Conservation (phyloP, 1,139 yeast species). For the Taiozyma sp. region DNA sequence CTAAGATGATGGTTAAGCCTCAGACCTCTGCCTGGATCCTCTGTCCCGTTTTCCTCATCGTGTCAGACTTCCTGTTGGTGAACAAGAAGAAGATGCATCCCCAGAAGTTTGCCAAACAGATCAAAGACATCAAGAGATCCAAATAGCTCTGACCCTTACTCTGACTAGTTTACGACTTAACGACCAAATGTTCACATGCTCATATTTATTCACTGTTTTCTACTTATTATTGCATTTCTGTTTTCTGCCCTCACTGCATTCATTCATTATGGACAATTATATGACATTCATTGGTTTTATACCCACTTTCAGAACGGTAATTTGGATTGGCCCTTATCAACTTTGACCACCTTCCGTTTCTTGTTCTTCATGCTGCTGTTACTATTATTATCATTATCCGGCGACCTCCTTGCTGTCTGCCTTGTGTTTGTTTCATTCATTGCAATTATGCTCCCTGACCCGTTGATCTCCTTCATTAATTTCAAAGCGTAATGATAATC, state of each 20-base stretch:
- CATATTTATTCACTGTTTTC: neutral
- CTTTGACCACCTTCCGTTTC: conserved; percentile 8
- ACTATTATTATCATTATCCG: conserved; percentile 1
- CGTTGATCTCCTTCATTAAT: conserved; percentile 24
- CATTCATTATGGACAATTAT: neutral
- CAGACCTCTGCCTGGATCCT: conserved; percentile 16
- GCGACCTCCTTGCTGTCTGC: conserved; percentile 1
- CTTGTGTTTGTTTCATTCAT: conserved; percentile 5
- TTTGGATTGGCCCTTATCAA: conserved; percentile 19
- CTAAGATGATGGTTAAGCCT: neutral
- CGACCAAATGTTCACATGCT: neutral
- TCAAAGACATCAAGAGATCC: neutral
- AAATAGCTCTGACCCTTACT: neutral
- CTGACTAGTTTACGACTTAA: neutral
- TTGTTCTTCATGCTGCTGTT: neutral
- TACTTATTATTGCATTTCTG: neutral
- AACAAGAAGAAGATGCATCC: neutral
- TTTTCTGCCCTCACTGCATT: neutral
- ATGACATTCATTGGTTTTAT: neutral
- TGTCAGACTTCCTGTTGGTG: conserved; percentile 10
- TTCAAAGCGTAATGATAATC: conserved; percentile 31
- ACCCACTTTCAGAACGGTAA: conserved; percentile 16
- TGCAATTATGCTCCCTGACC: conserved; percentile 9
- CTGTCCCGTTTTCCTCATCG: conserved; percentile 19
- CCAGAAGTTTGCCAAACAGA: neutral